phyloP scores from a whole-genome alignment of 202 grass and related monocot genomes.

The Zoysia matrella region DNA sequence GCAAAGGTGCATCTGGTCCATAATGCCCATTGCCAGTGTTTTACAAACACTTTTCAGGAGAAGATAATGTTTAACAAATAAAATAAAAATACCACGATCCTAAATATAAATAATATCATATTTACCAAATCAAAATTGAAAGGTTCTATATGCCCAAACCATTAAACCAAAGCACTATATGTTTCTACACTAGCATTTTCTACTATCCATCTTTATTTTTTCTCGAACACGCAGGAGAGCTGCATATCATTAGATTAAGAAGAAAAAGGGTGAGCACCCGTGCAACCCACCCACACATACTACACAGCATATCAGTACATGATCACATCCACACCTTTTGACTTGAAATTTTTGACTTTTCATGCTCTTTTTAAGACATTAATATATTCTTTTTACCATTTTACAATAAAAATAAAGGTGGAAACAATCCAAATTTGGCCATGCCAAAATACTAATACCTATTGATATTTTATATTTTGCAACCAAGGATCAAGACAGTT shows the following conservation, averaged over 20 bases:
- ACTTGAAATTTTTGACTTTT: too few relatives aligned
- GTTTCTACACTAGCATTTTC: neutral
- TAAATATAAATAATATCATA: neutral
- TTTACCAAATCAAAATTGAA: conserved; percentile 26
- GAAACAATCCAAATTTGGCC: neutral
- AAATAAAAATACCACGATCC: neutral
- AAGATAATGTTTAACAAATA: neutral
- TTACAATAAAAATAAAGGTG: too few relatives aligned
- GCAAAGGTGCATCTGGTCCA: neutral
- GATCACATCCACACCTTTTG: too few relatives aligned
- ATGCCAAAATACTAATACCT: conserved; percentile 27
- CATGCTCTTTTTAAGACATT: too few relatives aligned
- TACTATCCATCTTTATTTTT: too few relatives aligned
- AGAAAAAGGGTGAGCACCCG: too few relatives aligned
- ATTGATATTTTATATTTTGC: conserved; percentile 1
- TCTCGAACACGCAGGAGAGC: too few relatives aligned
- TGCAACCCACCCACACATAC: too few relatives aligned
- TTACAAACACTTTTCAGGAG: neutral
- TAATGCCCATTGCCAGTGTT: neutral
- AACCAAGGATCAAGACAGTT: neutral
- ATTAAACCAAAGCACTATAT: neutral
- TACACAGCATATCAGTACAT: too few relatives aligned
- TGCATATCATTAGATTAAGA: too few relatives aligned
- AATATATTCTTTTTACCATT: too few relatives aligned
- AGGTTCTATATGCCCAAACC: conserved; percentile 3